Conservation (phyloP, 2,329 filamentous ascomycete genomes). For the Sclerotinia sclerotiorum region DNA sequence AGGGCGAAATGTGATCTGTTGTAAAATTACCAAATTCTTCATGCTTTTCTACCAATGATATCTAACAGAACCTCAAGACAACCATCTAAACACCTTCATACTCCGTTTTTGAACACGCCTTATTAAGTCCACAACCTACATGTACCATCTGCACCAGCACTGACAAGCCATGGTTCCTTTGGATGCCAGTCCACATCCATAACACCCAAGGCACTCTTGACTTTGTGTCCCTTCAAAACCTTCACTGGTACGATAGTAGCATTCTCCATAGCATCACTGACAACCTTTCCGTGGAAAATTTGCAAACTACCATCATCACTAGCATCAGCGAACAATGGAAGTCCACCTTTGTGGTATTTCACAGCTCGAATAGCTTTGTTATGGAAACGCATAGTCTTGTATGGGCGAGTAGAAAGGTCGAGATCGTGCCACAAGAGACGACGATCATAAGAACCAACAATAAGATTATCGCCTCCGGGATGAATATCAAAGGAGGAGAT, state of each 20-base stretch:
- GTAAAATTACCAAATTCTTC: conserved; percentile 20
- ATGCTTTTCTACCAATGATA: conserved; percentile 22
- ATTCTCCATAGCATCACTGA: conserved; percentile 92
- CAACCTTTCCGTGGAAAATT: conserved; percentile 95
- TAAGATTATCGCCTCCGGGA: conserved; percentile 87
- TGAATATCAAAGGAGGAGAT: conserved; percentile 94
- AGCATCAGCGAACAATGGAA: conserved; percentile 89
- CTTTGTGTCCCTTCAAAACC: conserved; percentile 85
- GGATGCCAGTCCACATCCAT: conserved; percentile 97
- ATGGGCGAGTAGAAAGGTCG: conserved; percentile 84
- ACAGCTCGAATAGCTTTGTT: conserved; percentile 86
- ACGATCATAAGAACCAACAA: conserved; percentile 92
- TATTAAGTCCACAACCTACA: conserved; percentile 81
- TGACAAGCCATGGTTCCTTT: conserved; percentile 88
- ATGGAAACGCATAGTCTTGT: conserved; percentile 97
- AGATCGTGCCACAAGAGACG: conserved; percentile 95
- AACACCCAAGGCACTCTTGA: conserved; percentile 82
- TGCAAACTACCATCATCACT: conserved; percentile 94
- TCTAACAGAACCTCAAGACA: conserved; percentile 17
- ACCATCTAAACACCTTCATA: conserved; percentile 20
- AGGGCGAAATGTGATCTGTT: background rate
- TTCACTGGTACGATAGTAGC: conserved; percentile 95
- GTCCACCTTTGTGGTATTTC: conserved; percentile 75
- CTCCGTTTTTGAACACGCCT: conserved; percentile 17
- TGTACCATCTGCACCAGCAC: conserved; percentile 90